These are phyloP conservation scores for Lachancea waltii DNA, from an alignment of 805 yeast species.

Conservation along the genomic window DNA sequence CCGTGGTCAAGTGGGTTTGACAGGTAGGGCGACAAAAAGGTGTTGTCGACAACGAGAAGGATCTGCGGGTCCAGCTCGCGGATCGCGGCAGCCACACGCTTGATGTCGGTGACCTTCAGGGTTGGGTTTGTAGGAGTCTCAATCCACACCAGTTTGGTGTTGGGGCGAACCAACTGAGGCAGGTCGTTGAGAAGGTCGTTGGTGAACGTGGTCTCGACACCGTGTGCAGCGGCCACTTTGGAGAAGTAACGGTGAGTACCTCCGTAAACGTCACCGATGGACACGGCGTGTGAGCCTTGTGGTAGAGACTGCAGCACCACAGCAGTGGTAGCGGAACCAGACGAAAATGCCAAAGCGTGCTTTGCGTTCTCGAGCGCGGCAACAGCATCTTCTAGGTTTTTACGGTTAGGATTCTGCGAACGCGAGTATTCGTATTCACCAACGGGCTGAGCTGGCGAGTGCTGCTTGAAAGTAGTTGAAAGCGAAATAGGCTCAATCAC, in stretches of 20 bases:
- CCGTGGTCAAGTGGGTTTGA: conserved; percentile 79
- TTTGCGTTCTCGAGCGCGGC: conserved; percentile 75
- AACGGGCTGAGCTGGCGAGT: conserved; percentile 67
- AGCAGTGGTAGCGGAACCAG: conserved; percentile 86
- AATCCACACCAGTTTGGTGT: conserved; percentile 77
- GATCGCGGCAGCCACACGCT: conserved; percentile 51
- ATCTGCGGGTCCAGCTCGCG: conserved; percentile 46
- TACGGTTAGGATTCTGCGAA: conserved; percentile 82
- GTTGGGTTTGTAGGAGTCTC: conserved; percentile 91
- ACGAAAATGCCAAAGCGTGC: conserved; percentile 68
- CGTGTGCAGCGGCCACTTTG: conserved; percentile 75
- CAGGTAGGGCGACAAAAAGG: conserved; percentile 80
- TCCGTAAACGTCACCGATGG: conserved; percentile 84
- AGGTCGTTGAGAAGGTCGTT: conserved; percentile 56
- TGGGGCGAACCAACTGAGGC: conserved; percentile 46
- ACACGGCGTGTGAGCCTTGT: conserved; percentile 64
- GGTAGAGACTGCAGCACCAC: conserved; percentile 67
- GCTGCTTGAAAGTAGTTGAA: conserved; percentile 80
- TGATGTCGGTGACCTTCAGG: conserved; percentile 68
- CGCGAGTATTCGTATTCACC: conserved; percentile 81
- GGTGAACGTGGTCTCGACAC: conserved; percentile 63
- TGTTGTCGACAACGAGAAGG: conserved; percentile 75
- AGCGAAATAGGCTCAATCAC: conserved; percentile 80
- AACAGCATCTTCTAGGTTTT: conserved; percentile 68
- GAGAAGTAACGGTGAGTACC: conserved; percentile 90